phyloP scores from a whole-genome alignment of 2,329 filamentous ascomycete species.

The Colletotrichum lindemuthianum region DNA sequence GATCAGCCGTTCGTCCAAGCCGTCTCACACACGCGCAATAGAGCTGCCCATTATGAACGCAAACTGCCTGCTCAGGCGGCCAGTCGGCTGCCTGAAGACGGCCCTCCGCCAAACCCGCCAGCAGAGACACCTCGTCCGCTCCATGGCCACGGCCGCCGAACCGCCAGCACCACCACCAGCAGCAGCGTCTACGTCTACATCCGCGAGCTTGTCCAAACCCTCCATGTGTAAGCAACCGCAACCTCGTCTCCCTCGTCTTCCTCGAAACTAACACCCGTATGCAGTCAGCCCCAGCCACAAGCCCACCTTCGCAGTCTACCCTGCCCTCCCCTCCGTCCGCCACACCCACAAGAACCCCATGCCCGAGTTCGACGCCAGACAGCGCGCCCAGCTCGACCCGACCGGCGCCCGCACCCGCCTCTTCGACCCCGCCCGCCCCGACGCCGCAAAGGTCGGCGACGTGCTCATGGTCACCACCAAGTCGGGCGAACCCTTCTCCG shows the following conservation, averaged over 20 bases:
- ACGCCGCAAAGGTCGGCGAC: constrained; percentile 86
- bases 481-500: constrained; percentile 85
- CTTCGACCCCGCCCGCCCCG: constrained; percentile 80
- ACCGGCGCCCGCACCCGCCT: constrained; percentile 83
- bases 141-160: constrained; percentile 55
- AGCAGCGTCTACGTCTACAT: constrained; percentile 43
- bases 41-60: constrained; percentile 64
- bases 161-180: constrained; percentile 41
- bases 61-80: constrained; percentile 72
- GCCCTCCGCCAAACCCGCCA: constrained; percentile 68
- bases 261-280: not conserved
- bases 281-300: constrained; percentile 23
- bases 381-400: constrained; percentile 82
- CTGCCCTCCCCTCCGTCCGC: constrained; percentile 65
- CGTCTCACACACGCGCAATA: not conserved
- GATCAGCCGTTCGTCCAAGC: not conserved
- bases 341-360: constrained; percentile 74
- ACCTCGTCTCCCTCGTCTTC: not conserved
- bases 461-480: constrained; percentile 89
- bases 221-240: constrained; percentile 42
- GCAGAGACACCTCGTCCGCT: constrained; percentile 55
- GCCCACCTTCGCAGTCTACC: constrained; percentile 43
- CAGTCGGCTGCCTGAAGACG: constrained; percentile 76
- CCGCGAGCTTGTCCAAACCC: constrained; percentile 41
- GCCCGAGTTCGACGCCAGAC: constrained; percentile 70